These are phyloP conservation scores for Thermomyces lanuginosus DNA, from an alignment of 2,329 filamentous ascomycete genomes.

Conservation along the genomic window DNA sequence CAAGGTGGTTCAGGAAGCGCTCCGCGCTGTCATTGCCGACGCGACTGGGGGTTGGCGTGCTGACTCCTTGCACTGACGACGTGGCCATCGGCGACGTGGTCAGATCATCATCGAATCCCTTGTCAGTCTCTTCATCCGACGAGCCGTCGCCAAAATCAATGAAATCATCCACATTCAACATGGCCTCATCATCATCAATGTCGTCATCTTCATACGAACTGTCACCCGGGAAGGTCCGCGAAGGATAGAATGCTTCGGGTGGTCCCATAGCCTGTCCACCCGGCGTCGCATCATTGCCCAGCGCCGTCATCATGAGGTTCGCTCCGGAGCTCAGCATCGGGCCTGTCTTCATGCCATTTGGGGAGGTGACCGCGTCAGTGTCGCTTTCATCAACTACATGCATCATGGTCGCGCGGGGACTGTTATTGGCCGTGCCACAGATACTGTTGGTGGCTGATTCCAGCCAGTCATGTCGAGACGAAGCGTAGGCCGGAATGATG, in stretches of 20 bases:
- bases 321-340: slow-evolving; percentile 52
- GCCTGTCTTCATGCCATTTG: slow-evolving; percentile 21
- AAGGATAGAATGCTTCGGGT: slow-evolving; percentile 59
- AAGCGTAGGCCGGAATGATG: slow-evolving; percentile 32
- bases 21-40: slow-evolving; percentile 23
- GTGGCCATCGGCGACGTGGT: slow-evolving; percentile 30
- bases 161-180: slow-evolving; percentile 54
- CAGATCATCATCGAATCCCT: slow-evolving; percentile 30
- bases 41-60: slow-evolving; percentile 22
- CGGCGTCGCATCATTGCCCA: slow-evolving; percentile 35
- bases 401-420: slow-evolving; percentile 24
- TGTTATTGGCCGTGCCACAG: slow-evolving; percentile 27
- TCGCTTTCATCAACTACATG: slow-evolving; percentile 30
- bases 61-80: slow-evolving; percentile 21
- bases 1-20: slow-evolving; percentile 49
- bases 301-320: slow-evolving; percentile 64
- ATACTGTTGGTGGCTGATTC: slow-evolving; percentile 27
- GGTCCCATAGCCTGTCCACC: slow-evolving; percentile 53
- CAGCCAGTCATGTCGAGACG: slow-evolving; percentile 30
- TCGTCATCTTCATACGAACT: slow-evolving; percentile 43
- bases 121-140: slow-evolving; percentile 45
- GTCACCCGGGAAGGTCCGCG: slow-evolving; percentile 40
- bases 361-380: slow-evolving; percentile 25
- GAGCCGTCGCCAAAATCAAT: slow-evolving; percentile 48
- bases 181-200: slow-evolving; percentile 47